A percentile compares a stretch with the other conserved stretches of the same genome.
These are phyloP conservation scores for Fusarium udum DNA, from an alignment of 2,329 filamentous ascomycete species.

Conservation along the genomic window DNA sequence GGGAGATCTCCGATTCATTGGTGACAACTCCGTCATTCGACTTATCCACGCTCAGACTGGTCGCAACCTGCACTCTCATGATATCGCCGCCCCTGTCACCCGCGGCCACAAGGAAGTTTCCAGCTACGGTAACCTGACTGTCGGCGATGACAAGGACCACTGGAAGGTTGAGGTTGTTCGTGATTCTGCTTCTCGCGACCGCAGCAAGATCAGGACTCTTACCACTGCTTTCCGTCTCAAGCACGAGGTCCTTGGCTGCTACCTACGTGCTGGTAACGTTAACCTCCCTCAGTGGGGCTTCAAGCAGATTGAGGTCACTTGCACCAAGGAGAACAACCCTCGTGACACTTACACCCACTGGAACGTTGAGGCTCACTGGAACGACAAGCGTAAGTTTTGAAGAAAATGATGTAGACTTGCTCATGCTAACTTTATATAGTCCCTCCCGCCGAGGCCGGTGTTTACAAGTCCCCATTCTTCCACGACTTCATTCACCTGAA, in stretches of 20 bases:
- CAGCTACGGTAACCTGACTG: conserved; percentile 91
- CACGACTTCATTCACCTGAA: conserved; percentile 98
- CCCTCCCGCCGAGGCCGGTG: conserved; percentile 85
- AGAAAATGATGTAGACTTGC: background rate
- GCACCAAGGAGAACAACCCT: conserved; percentile 91
- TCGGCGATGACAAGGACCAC: conserved; percentile 98
- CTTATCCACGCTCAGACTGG: conserved; percentile 95
- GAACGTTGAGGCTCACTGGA: conserved; percentile 96
- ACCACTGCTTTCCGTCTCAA: conserved; percentile 92
- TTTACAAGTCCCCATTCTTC: conserved; percentile 96
- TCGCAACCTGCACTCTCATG: conserved; percentile 95
- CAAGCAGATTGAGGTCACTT: conserved; percentile 98
- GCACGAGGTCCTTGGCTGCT: conserved; percentile 86
- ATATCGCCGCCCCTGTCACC: conserved; percentile 85
- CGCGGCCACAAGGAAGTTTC: conserved; percentile 95
- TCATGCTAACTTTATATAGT: conserved; percentile 61
- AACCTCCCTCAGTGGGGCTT: conserved; percentile 99
- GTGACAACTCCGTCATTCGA: conserved; percentile 80
- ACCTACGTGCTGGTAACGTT: conserved; percentile 92
- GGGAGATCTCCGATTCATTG: conserved; percentile 75
- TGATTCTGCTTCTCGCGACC: conserved; percentile 87
- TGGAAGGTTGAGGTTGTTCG: conserved; percentile 93
- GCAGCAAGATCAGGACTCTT: conserved; percentile 85
- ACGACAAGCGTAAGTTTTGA: conserved; percentile 81
- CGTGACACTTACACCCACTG: conserved; percentile 96